Evolutionary conservation across 2,329 filamentous ascomycete species (phyloP).

Genomic region (Aspergillus sp.): DNA sequence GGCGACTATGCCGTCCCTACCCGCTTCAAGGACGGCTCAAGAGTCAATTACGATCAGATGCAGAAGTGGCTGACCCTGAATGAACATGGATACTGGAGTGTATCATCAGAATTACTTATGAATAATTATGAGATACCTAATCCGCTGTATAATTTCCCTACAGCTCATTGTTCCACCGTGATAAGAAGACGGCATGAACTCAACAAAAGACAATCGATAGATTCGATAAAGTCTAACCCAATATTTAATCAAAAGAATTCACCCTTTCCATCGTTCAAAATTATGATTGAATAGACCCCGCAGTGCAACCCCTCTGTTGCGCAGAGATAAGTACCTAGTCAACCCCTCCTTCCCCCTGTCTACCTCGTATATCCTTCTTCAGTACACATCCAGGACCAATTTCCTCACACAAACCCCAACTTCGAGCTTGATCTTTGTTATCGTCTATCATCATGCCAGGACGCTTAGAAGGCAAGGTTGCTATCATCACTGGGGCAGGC

Average conservation of each 20-base stretch:
- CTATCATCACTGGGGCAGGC: conserved; percentile 36
- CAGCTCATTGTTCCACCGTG: not conserved
- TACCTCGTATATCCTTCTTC: too few species aligned
- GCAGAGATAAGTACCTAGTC: not conserved
- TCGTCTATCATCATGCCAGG: conserved; percentile 6
- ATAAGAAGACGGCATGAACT: not conserved
- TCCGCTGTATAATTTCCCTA: not conserved
- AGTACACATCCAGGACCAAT: too few species aligned
- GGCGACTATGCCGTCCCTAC: too few species aligned
- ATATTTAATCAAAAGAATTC: too few species aligned
- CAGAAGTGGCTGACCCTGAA: too few species aligned
- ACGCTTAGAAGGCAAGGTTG: conserved; percentile 35
- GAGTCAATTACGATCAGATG: too few species aligned
- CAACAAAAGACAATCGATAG: not conserved
- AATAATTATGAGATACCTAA: not conserved
- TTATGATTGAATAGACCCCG: not conserved
- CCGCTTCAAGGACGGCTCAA: too few species aligned
- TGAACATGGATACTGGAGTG: too few species aligned
- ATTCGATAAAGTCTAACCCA: not conserved
- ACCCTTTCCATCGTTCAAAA: too few species aligned
- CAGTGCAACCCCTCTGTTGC: not conserved
- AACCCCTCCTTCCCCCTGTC: not conserved
- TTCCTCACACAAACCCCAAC: too few species aligned
- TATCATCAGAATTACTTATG: too few species aligned
- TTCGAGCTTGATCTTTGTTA: too few species aligned